Percentiles rank a stretch among this genome's conserved stretches.
These are phyloP conservation scores for Podila epigama DNA, from an alignment of 192 early-diverging fungal species.

Conservation along the genomic window DNA sequence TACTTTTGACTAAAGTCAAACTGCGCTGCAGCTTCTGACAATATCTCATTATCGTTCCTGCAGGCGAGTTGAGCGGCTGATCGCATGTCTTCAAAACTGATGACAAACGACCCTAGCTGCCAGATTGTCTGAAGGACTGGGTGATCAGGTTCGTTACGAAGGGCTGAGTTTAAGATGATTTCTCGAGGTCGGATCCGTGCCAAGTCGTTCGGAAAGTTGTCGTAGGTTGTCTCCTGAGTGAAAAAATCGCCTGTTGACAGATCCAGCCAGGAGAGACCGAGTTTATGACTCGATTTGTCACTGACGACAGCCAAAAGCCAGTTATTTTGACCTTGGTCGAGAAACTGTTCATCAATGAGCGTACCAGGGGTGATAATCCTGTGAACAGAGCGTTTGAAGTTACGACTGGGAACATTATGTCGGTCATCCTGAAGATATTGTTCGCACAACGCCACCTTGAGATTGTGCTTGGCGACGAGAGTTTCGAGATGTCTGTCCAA, in stretches of 20 bases:
- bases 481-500: conserved; percentile 72
- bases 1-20: conserved; percentile 27
- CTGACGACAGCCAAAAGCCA: conserved; percentile 74
- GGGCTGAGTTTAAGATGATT: conserved; percentile 65
- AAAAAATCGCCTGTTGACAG: conserved; percentile 90
- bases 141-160: conserved; percentile 13
- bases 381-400: conserved; percentile 73
- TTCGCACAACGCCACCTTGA: conserved; percentile 75
- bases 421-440: conserved; percentile 55
- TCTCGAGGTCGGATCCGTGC: conserved; percentile 87
- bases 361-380: conserved; percentile 90
- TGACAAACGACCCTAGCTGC: conserved; percentile 6
- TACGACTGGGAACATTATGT: conserved; percentile 51
- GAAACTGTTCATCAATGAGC: conserved; percentile 78
- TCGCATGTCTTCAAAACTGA: conserved; percentile 38
- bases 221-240: conserved; percentile 60
- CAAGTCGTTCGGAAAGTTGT: conserved; percentile 69
- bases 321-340: conserved; percentile 70
- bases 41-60: conserved; percentile 25
- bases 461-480: conserved; percentile 63
- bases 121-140: conserved; percentile 13
- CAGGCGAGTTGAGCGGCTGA: conserved; percentile 22
- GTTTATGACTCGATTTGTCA: conserved; percentile 14
- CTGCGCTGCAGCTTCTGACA: conserved; percentile 6
- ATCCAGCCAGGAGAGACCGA: conserved; percentile 92